phyloP scores from a whole-genome alignment of 306 rosid genomes.

The Cercis canadensis region DNA sequence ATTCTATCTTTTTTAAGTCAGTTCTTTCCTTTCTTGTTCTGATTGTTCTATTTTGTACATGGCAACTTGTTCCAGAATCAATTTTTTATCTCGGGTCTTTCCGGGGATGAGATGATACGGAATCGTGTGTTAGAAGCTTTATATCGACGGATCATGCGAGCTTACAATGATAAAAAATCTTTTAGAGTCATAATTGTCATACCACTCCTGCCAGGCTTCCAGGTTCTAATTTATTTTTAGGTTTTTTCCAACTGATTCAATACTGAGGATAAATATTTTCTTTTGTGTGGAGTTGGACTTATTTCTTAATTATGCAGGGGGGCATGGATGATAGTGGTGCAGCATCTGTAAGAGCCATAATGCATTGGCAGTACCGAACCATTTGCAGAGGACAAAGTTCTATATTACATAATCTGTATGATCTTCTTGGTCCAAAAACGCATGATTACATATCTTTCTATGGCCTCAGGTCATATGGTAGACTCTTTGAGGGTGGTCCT shows the following conservation, averaged over 20 bases:
- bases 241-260: constrained; percentile 21
- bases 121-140: constrained; percentile 94
- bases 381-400: constrained; percentile 89
- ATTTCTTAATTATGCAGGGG: constrained; percentile 65
- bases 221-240: constrained; percentile 58
- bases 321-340: constrained; percentile 99
- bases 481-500: constrained; percentile 81
- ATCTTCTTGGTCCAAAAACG: constrained; percentile 73
- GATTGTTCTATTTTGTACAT: constrained; percentile 38
- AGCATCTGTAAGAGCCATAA: constrained; percentile 98
- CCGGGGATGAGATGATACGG: constrained; percentile 82
- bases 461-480: constrained; percentile 90
- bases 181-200: constrained; percentile 92
- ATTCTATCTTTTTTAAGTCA: constrained; percentile 10
- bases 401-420: constrained; percentile 75
- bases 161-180: constrained; percentile 76
- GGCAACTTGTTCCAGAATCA: constrained; percentile 82
- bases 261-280: constrained; percentile 19
- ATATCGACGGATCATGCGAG: constrained; percentile 77
- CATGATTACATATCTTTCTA: constrained; percentile 93
- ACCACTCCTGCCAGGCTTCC: constrained; percentile 98
- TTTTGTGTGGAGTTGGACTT: constrained; percentile 35
- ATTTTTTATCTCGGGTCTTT: constrained; percentile 95
- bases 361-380: constrained; percentile 99
- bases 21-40: constrained; percentile 33